Percentiles rank a stretch among this genome's conserved stretches.
Evolutionary conservation across 768 basidiomycete genomes (phyloP).

Genomic region (Rhizopogon sp.): DNA sequence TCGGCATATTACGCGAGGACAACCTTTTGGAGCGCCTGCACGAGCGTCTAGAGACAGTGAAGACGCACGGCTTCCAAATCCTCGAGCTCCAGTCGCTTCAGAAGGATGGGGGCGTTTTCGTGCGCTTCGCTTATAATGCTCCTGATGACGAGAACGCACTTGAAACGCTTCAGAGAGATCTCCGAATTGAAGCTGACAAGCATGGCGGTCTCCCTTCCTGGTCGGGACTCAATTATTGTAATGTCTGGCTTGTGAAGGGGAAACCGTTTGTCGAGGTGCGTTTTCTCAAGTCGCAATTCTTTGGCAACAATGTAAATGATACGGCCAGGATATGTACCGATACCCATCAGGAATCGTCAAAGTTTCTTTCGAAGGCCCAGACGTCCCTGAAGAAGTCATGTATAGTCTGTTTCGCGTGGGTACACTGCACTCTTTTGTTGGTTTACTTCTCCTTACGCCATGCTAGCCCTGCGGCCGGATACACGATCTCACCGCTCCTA

Average conservation of each 20-base stretch:
- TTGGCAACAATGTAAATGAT: constrained; percentile 1
- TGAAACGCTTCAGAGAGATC: constrained; percentile 41
- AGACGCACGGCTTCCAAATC: constrained; percentile 55
- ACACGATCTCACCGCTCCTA: constrained; percentile 54
- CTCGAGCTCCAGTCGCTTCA: constrained; percentile 55
- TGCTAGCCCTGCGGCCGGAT: constrained; percentile 80
- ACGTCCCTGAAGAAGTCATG: constrained; percentile 73
- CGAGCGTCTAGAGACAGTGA: constrained; percentile 45
- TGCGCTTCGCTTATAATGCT: constrained; percentile 58
- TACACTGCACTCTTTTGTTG: constrained; percentile 2
- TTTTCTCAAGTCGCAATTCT: background rate
- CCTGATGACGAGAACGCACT: constrained; percentile 34
- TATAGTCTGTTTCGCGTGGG: constrained; percentile 76
- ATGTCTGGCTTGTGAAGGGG: constrained; percentile 72
- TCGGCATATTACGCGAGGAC: constrained; percentile 58
- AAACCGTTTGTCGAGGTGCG: constrained; percentile 77
- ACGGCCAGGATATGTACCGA: constrained; percentile 72
- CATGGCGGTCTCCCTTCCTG: constrained; percentile 62
- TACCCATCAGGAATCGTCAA: constrained; percentile 70
- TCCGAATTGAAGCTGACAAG: constrained; percentile 39
- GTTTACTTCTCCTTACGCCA: background rate
- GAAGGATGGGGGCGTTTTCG: constrained; percentile 87
- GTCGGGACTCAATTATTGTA: constrained; percentile 45
- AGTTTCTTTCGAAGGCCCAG: constrained; percentile 87
- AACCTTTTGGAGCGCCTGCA: constrained; percentile 45